Evolutionary conservation across 2,329 filamentous ascomycete genomes (phyloP).

Genomic region (Cadophora sp.): DNA sequence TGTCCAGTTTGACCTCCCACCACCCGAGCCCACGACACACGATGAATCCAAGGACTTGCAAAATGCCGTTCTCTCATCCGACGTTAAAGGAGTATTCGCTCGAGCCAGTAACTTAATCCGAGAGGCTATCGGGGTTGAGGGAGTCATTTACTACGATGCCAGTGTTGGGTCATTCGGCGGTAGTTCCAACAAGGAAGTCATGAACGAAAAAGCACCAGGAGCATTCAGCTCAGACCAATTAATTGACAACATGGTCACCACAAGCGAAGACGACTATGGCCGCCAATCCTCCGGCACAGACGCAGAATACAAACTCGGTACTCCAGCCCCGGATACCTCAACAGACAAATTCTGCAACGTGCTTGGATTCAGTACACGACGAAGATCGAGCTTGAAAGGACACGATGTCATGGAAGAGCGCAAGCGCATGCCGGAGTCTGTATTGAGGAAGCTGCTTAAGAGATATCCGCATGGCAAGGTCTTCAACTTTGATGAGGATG

Average conservation of each 20-base stretch:
- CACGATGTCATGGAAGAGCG: slow-evolving; percentile 35
- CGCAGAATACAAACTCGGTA: slow-evolving; percentile 11
- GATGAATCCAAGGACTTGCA: slow-evolving; percentile 37
- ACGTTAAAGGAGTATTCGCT: slow-evolving; percentile 39
- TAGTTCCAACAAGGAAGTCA: slow-evolving; percentile 33
- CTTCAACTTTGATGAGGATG: slow-evolving; percentile 43
- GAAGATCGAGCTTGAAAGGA: slow-evolving; percentile 38
- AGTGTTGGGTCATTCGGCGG: slow-evolving; percentile 41
- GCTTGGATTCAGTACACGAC: slow-evolving; percentile 41
- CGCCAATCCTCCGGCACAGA: slow-evolving; percentile 30
- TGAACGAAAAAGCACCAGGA: slow-evolving; percentile 39
- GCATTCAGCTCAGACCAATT: slow-evolving; percentile 32
- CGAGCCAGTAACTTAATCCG: slow-evolving; percentile 43
- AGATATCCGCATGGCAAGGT: slow-evolving; percentile 44
- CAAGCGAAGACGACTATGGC: slow-evolving; percentile 40
- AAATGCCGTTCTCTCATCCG: slow-evolving; percentile 38
- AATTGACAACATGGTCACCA: slow-evolving; percentile 26
- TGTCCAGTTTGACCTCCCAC: slow-evolving; percentile 38
- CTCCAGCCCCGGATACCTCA: slow-evolving; percentile 1
- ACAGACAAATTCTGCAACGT: slow-evolving; percentile 39
- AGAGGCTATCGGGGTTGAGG: slow-evolving; percentile 43
- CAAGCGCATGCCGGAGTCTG: slow-evolving; percentile 35
- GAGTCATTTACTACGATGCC: slow-evolving; percentile 42
- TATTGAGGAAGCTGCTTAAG: slow-evolving; percentile 41
- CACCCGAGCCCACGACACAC: slow-evolving; percentile 18